Conservation (phyloP, 148 eudicot species). For the Rhododendron ovatum region DNA sequence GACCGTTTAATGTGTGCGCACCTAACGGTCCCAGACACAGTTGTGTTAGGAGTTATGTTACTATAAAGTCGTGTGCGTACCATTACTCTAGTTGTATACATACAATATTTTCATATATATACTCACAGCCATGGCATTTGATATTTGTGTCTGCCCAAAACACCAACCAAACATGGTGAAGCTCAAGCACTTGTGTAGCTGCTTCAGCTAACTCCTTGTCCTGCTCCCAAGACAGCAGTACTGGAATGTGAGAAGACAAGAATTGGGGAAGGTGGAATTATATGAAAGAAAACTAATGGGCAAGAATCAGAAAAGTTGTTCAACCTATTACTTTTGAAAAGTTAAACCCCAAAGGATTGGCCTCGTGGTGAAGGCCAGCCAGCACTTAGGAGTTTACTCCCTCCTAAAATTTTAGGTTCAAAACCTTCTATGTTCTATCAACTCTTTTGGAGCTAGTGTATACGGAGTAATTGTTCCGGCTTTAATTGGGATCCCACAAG, state of each 20-base stretch:
- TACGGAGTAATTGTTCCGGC: no score
- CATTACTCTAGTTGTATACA: neutral
- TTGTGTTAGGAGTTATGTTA: no score
- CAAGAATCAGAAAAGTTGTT: conserved; percentile 6
- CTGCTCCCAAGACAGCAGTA: neutral
- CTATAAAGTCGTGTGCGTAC: no score
- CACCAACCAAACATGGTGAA: conserved; percentile 32
- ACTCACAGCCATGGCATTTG: conserved; percentile 39
- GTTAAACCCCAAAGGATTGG: neutral
- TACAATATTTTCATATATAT: neutral
- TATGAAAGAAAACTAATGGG: neutral
- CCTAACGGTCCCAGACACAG: no score
- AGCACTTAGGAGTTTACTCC: neutral
- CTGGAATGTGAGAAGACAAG: neutral
- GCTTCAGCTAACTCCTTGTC: neutral
- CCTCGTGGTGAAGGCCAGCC: neutral
- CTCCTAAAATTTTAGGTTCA: no score
- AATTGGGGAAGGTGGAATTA: neutral
- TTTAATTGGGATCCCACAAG: neutral
- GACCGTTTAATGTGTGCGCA: no score
- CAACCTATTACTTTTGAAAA: neutral
- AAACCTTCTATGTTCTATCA: no score
- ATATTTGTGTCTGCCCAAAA: conserved; percentile 19
- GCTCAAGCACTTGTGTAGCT: neutral
- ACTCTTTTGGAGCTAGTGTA: neutral